Evolutionary conservation across 768 basidiomycete species (phyloP).

Genomic region (Gyrodon lividus): DNA sequence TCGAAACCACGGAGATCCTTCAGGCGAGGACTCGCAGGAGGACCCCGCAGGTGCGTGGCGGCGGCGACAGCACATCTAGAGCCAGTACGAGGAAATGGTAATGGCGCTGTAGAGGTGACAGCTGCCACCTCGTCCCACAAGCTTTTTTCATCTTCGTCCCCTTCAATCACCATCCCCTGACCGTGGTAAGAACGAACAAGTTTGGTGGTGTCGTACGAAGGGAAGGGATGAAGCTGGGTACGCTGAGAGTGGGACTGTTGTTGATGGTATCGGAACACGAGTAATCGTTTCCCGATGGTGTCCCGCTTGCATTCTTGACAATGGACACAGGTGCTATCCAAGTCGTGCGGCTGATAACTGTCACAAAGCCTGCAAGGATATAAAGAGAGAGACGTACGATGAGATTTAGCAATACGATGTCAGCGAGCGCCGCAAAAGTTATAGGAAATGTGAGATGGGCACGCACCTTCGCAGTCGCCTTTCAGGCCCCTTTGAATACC

Average conservation of each 20-base stretch:
- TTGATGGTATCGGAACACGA: constrained; percentile 21
- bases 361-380: constrained; percentile 24
- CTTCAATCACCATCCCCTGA: constrained; percentile 18
- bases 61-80: constrained; percentile 8
- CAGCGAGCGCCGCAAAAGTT: neutral
- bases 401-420: constrained; percentile 3
- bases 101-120: constrained; percentile 15
- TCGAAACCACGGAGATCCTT: constrained; percentile 11
- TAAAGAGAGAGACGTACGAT: neutral
- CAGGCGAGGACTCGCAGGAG: constrained; percentile 4
- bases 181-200: constrained; percentile 11
- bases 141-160: constrained; percentile 27
- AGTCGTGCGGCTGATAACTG: constrained; percentile 16
- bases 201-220: constrained; percentile 4
- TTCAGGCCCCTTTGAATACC: constrained; percentile 17
- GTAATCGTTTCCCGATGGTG: constrained; percentile 23
- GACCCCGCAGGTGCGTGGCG: neutral
- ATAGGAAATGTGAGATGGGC: neutral
- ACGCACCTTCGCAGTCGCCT: constrained; percentile 30
- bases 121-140: constrained; percentile 31
- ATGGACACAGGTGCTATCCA: constrained; percentile 23
- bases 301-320: constrained; percentile 31
- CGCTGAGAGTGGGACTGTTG: constrained; percentile 7
- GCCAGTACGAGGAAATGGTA: constrained; percentile 16
- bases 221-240: neutral